Evolutionary conservation across 108 stramenopile genomes (phyloP).

Genomic region (Aurantiochytrium sp.): DNA sequence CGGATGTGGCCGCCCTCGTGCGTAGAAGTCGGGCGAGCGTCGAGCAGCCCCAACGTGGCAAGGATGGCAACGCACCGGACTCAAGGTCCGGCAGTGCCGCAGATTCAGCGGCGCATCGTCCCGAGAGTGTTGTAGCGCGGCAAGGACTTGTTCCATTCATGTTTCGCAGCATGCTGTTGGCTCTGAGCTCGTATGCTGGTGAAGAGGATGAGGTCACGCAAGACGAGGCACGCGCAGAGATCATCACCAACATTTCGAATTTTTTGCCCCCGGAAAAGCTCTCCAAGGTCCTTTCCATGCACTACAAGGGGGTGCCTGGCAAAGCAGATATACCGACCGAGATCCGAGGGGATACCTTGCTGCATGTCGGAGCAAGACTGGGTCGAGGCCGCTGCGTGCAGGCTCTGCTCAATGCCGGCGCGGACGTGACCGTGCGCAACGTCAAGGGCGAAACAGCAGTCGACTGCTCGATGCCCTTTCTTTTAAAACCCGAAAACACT

Average conservation of each 20-base stretch:
- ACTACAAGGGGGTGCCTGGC: background rate
- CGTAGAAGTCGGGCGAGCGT: background rate
- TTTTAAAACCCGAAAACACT: background rate
- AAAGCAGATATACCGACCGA: background rate
- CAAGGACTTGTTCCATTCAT: background rate
- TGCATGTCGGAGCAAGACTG: background rate
- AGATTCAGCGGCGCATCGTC: too few species aligned
- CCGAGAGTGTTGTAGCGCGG: background rate
- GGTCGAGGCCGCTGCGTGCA: background rate
- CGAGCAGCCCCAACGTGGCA: background rate
- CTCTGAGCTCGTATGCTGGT: background rate
- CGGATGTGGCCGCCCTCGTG: background rate
- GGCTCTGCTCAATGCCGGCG: background rate
- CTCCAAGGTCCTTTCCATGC: background rate
- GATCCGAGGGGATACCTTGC: background rate
- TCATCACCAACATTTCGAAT: background rate
- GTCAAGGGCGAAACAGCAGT: background rate
- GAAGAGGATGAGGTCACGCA: background rate
- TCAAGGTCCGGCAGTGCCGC: too few species aligned
- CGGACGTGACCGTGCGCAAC: background rate
- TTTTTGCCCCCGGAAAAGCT: background rate
- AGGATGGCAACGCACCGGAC: too few species aligned
- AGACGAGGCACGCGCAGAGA: background rate
- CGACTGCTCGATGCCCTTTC: background rate
- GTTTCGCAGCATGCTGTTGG: background rate